A percentile compares a stretch with the other conserved stretches of the same genome.
Evolutionary conservation across 169 alveolate genomes (phyloP).

Genomic region (Plasmodium reichenowi): DNA sequence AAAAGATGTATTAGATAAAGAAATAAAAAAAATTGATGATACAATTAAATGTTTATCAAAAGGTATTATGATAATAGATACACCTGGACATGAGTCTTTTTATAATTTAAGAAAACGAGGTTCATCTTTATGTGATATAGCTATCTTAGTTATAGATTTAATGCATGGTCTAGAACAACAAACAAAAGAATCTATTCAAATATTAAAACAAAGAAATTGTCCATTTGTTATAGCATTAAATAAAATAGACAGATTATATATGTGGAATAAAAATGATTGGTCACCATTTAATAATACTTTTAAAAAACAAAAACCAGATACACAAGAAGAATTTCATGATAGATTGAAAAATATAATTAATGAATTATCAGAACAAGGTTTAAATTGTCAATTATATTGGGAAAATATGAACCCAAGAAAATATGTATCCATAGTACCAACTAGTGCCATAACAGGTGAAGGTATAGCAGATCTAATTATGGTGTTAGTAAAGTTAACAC

Average conservation of each 20-base stretch:
- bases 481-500: constrained; percentile 93
- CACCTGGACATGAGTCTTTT: constrained; percentile 99
- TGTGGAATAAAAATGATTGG: constrained; percentile 95
- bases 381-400: constrained; percentile 96
- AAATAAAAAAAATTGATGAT: constrained; percentile 85
- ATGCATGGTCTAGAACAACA: constrained; percentile 99
- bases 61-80: constrained; percentile 98
- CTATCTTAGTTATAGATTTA: constrained; percentile 98
- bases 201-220: constrained; percentile 92
- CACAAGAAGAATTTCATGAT: constrained; percentile 91
- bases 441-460: constrained; percentile 99
- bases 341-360: constrained; percentile 85
- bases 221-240: constrained; percentile 99
- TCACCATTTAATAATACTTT: constrained; percentile 91
- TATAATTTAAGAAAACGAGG: constrained; percentile 98
- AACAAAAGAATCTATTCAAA: constrained; percentile 95
- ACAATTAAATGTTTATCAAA: constrained; percentile 37
- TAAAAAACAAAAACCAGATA: constrained; percentile 88
- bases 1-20: constrained; percentile 93
- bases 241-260: constrained; percentile 97
- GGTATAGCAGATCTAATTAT: constrained; percentile 98
- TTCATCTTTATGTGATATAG: constrained; percentile 98
- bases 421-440: constrained; percentile 97
- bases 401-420: constrained; percentile 94
- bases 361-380: constrained; percentile 96